Base-by-base conservation (phyloP, 306 rosid species). In the Dalbergia oliveri region DNA sequence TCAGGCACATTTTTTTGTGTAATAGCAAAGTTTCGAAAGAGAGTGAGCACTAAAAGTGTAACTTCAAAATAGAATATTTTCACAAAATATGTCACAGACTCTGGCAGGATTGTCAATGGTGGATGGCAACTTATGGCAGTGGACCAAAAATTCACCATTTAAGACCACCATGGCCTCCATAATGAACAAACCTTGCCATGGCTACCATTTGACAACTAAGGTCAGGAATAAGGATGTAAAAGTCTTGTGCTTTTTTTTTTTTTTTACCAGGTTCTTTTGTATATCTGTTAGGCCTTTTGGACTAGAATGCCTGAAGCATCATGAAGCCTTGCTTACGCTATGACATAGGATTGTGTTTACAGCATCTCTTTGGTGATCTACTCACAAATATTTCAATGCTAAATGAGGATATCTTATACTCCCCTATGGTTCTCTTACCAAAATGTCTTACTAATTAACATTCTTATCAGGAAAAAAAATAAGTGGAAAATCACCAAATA, bases 401-500 rank as follows among this genome's bases (percentile, higher is more conserved):
- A 13, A 31, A 39, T 59, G 11, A 73, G 18, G 57, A 59, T 53
- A 14, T 45, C 31, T 5, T 37, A 75, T 68, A 45, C 37, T 73
- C 61, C 49, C 41, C 8, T 4, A 10, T 49, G 10, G 5, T 70
- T 64, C 54, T 45, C 76, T 66, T 15, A 44, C 9, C 19, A 47
- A 6, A 14, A 9, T 68, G 14, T 58, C 54, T 34, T 69, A 26
- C 33, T 68, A 49, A 69, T 16, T 67, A 44, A 14, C 3, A 50
- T 45, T 34, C 35, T 70, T 47, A 19, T 54, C 57, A 6, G 6
- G 23, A 62, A 54, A 41, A 41, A 5, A 64, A 4, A 57, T 34
- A 57, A 71, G 23, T 37, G 7, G 37, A 72, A 5, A 81, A 11
- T 10, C 54, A 39, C 61, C 23, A 13, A 77, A 68, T 60, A 56